These are phyloP conservation scores for Saussurea involucrata DNA, from an alignment of 129 eudicot genomes.

Conservation along the genomic window DNA sequence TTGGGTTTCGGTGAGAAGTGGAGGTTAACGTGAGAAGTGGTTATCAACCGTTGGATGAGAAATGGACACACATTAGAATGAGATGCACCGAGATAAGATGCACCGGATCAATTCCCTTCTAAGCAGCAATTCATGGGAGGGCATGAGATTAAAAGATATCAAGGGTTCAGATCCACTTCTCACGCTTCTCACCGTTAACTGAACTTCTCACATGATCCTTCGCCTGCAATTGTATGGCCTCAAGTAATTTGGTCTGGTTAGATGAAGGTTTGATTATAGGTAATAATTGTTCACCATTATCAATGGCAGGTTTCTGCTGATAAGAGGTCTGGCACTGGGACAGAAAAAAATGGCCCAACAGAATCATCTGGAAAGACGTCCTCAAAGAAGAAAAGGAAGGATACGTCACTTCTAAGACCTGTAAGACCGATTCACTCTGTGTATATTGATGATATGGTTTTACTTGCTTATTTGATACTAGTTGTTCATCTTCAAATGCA, in stretches of 20 bases:
- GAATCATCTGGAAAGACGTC: slow-evolving; percentile 44
- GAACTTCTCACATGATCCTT: no score
- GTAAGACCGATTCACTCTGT: slow-evolving; percentile 40
- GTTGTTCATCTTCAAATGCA: slow-evolving; percentile 31
- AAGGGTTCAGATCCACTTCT: no score
- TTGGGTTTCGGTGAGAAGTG: no score
- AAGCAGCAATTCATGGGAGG: no score
- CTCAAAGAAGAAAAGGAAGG: slow-evolving; percentile 55
- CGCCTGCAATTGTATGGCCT: not conserved
- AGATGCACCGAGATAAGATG: no score
- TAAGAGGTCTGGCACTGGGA: slow-evolving; percentile 50
- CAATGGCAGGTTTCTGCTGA: slow-evolving; percentile 73
- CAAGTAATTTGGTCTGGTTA: slow-evolving; percentile 5
- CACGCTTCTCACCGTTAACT: no score
- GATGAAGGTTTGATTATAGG: not conserved
- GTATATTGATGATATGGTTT: not conserved
- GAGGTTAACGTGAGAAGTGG: no score
- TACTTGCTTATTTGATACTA: slow-evolving; percentile 5
- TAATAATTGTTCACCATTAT: slow-evolving; percentile 4
- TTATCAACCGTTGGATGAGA: no score
- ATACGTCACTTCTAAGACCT: slow-evolving; percentile 69
- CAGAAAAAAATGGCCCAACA: slow-evolving; percentile 42
- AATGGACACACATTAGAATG: no score
- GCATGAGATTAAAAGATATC: no score
- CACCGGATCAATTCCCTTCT: no score